Evolutionary conservation across 2,329 filamentous ascomycete genomes (phyloP), one percentile per base, ranked within the genome.

Genomic region (Fusarium stilboides): DNA sequence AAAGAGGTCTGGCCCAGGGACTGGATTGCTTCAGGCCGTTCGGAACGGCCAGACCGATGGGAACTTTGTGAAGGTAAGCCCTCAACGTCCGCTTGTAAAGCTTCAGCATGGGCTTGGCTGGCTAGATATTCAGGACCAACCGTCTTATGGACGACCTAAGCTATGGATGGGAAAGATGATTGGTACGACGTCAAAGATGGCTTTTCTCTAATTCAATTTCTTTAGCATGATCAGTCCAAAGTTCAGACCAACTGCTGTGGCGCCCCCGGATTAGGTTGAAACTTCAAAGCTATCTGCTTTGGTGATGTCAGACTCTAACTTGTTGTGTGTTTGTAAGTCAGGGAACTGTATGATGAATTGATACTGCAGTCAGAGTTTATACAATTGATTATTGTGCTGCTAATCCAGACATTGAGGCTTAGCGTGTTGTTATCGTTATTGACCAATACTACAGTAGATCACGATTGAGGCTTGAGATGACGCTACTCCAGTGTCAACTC

Each of bases 61-160:
- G 81, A 64, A 81, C 86, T 4, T 68, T n/a, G 33, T 31, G 19
- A 33, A 31, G n/a, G 13, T 24, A 54, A 50, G 39, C 34, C 44
- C 72, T 88, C 26, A 81, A 80, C 51, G 72, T 82, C 34, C 74
- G 87, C 28, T 84, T 85, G 1, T n/a, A 15, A 36, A 46, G 14
- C 33, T 34, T 66, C 8, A n/a, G 46, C 8, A 33, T 34, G 28
- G 42, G 37, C 47, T 46, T 64, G 47, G 59, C 43, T 59, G 28
- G 57, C 44, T 50, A 26, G 37, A 15, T 44, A 61, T 44, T 26
- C 31, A 58, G 24, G 22, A 49, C 57, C 33, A 37, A 39, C 42
- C 39, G 50, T 55, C 40, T 33, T 14, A 28, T 40, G 12, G 34
- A 39, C 17, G 24, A 40, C 20, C 31, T 37, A 24, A 39, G 52